phyloP scores from a whole-genome alignment of 106 monocot genomes.

The Phalaenopsis aphrodite region DNA sequence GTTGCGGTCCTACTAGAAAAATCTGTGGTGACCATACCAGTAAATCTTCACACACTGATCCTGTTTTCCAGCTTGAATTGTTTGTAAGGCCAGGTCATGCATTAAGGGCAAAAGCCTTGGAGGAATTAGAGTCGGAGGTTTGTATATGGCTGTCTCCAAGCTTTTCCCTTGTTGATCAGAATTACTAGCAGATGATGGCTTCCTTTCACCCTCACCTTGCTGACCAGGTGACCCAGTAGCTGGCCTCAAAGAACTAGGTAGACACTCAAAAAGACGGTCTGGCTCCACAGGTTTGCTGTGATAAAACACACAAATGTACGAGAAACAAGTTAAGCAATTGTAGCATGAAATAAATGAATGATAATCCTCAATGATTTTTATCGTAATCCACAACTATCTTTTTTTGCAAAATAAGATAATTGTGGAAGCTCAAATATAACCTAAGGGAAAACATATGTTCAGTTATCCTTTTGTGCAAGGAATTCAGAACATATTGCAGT shows the following conservation, averaged over 20 bases:
- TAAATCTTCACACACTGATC: slow-evolving; percentile 70
- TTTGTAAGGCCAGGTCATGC: slow-evolving; percentile 67
- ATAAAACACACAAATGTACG: slow-evolving; percentile 14
- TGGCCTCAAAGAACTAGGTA: slow-evolving; percentile 59
- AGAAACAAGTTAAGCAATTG: not conserved
- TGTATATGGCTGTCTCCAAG: slow-evolving; percentile 50
- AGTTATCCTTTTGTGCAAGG: not conserved
- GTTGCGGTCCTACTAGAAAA: not conserved
- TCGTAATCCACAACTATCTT: not conserved
- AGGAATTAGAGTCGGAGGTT: slow-evolving; percentile 72
- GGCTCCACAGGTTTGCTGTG: slow-evolving; percentile 86
- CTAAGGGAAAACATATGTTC: not conserved
- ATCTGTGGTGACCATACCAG: slow-evolving; percentile 25
- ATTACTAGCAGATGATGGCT: slow-evolving; percentile 13
- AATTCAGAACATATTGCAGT: not conserved
- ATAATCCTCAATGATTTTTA: not conserved
- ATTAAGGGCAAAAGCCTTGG: slow-evolving; percentile 64
- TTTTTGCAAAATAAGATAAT: not conserved
- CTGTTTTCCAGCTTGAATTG: slow-evolving; percentile 70
- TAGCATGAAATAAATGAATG: not conserved
- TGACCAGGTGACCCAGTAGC: slow-evolving; percentile 35
- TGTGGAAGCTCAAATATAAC: not conserved
- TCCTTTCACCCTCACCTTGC: slow-evolving; percentile 29
- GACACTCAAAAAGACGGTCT: slow-evolving; percentile 61
- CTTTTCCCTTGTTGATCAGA: slow-evolving; percentile 37